Base-by-base conservation (phyloP, 192 early-diverging fungal species). In the Podila epigama region DNA sequence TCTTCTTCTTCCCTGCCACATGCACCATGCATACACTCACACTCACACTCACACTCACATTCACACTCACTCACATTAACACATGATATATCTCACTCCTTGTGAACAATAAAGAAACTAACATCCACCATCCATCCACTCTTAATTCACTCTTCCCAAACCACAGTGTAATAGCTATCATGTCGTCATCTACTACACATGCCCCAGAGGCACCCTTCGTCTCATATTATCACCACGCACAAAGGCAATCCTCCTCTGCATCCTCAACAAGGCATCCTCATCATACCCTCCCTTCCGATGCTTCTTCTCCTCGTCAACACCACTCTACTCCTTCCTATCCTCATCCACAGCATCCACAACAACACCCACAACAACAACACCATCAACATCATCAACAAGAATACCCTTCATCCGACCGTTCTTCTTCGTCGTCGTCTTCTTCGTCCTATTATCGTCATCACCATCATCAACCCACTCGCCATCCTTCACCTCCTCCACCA, bases 161-260 rank as follows among this genome's bases (percentile, higher is more conserved):
- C n/a, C n/a, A n/a, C n/a, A n/a, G n/a, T 48, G 44, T 5, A 39
- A 48, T 48, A 48, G 44, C n/a, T 48, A 18, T 22, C 44, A 48
- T 48, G 9, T 22, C 25, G 44, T 48, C 44, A 22, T 25, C 44
- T 8, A 22, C 44, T 5, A 48, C 44, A 48, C 44, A 48, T 22
- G 44, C 44, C 44, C n/a, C 44, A 9, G 51, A 72, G 57, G 25
- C 53, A 3, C 60, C 57, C 31, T 53, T 63, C 56, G 61, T 64
- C 58, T 55, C 54, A 3, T 65, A 64, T 56, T 77, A 77, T 37
- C 52, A 39, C 44, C 25, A 18, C 7, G n/a, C 44, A 48, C 44
- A 48, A 48, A 18, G n/a, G n/a, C n/a, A n/a, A n/a, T n/a, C n/a
- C n/a, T n/a, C n/a, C n/a, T n/a, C n/a, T n/a, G n/a, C n/a, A n/a